Conservation (phyloP, 2,329 filamentous ascomycete genomes). For the Monosporascus sp. region DNA sequence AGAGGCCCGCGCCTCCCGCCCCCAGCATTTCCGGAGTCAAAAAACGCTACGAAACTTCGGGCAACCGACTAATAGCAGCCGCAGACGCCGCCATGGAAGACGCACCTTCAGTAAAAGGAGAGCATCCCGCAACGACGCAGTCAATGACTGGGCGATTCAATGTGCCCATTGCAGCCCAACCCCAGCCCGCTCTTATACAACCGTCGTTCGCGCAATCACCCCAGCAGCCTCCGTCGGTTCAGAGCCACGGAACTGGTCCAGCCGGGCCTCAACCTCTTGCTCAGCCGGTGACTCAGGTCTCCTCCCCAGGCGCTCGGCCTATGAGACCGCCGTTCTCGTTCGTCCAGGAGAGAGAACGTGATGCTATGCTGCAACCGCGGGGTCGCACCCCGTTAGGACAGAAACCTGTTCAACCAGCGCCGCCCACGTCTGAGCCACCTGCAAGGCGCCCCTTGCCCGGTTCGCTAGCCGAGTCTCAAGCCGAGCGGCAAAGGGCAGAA, state of each 20-base stretch:
- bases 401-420: slow-evolving; percentile 19
- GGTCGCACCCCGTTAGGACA: slow-evolving; percentile 23
- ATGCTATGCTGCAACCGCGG: slow-evolving; percentile 25
- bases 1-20: slow-evolving; percentile 53
- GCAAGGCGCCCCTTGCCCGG: slow-evolving; percentile 25
- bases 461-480: slow-evolving; percentile 22
- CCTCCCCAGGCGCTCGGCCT: slow-evolving; percentile 41
- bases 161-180: slow-evolving; percentile 40
- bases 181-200: slow-evolving; percentile 23
- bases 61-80: slow-evolving; percentile 43
- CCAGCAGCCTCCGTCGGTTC: slow-evolving; percentile 18
- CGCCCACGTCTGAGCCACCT: slow-evolving; percentile 21
- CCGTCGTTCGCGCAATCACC: slow-evolving; percentile 23
- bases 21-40: slow-evolving; percentile 43
- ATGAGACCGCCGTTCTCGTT: slow-evolving; percentile 43
- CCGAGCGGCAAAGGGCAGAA: slow-evolving; percentile 27
- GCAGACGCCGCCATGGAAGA: slow-evolving; percentile 43
- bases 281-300: slow-evolving; percentile 35
- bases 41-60: slow-evolving; percentile 43
- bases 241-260: slow-evolving; percentile 18
- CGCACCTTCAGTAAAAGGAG: slow-evolving; percentile 38
- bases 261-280: slow-evolving; percentile 29
- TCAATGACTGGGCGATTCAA: slow-evolving; percentile 36
- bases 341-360: slow-evolving; percentile 34
- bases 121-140: slow-evolving; percentile 32